Evolutionary conservation across 2,329 filamentous ascomycete genomes (phyloP), one percentile per base, ranked within the genome.

Genomic region (Clarireedia sp.): DNA sequence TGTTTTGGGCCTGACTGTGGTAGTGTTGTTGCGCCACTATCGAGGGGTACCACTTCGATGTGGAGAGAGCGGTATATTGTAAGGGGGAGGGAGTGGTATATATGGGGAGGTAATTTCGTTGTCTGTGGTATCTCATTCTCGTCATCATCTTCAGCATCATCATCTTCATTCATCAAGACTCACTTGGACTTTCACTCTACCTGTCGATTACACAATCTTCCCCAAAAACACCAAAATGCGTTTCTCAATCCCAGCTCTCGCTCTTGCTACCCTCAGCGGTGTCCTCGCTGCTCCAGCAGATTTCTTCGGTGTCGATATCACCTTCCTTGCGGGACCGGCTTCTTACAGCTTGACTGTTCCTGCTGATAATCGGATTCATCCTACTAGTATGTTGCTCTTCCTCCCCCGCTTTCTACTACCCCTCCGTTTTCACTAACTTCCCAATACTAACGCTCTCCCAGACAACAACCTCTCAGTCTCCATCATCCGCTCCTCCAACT

Each of bases 401-500:
- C 12, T 23, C 2, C 21, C 12, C 19, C 19, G 6, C 19, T 21
- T 17, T 17, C 40, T 43, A 17, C 9, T 33, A 16, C 19, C 29
- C 10, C 5, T 19, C n/a, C 5, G 3, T 16, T 10, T 7, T 3
- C 19, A 29, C 5, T 12, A 16, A 10, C 1, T 5, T 9, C 8
- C 14, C 9, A 14, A 26, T 9, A 6, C 29, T 16, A 19, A 46
- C 16, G 14, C 10, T 19, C 16, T 12, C 14, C 41, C 24, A 54
- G 52, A 17, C 2, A 54, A 54, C 14, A 16, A 24, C 45, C 52
- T 54, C 45, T 49, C 52, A 3, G 17, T 54, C 37, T 54, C 52
- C 7, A 45, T 49, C 8, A 49, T 54, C 24, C 52, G 52, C 46
- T 54, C 52, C 37, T 43, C 52, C 45, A 54, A 54, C 45, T 54